A percentile compares a stretch with the other conserved stretches of the same genome.
phyloP scores from a whole-genome alignment of 352 stramenopile species.

The Globisporangium heterothallicum region DNA sequence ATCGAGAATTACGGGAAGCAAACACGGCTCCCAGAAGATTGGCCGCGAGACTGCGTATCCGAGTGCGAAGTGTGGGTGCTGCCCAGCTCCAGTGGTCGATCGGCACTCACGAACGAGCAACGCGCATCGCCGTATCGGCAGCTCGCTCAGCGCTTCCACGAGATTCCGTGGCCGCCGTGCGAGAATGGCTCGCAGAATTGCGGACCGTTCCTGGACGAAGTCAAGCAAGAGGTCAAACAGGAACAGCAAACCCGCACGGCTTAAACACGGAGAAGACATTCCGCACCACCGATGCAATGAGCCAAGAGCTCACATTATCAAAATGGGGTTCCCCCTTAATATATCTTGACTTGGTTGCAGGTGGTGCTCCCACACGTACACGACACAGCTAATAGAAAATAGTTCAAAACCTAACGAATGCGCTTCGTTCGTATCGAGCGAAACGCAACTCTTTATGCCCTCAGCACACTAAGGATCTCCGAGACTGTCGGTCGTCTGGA shows the following conservation, averaged over 20 bases:
- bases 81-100: constrained; percentile 76
- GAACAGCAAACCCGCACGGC: no score
- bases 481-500: constrained; percentile 31
- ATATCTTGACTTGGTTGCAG: background rate
- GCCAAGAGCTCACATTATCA: no score
- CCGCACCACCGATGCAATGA: no score
- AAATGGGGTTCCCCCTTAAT: no score
- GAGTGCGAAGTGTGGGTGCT: constrained; percentile 81
- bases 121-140: constrained; percentile 64
- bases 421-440: background rate
- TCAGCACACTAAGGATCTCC: constrained; percentile 29
- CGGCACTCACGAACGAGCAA: constrained; percentile 73
- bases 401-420: background rate
- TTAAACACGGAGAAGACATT: no score
- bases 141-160: constrained; percentile 51
- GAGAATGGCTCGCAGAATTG: no score
- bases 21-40: constrained; percentile 49
- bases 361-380: background rate
- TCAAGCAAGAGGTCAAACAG: background rate
- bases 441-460: constrained; percentile 3
- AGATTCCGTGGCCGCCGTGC: constrained; percentile 39
- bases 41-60: constrained; percentile 49
- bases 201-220: no score
- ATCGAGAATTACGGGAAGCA: constrained; percentile 55
- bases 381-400: constrained; percentile 10